Conservation (phyloP, 2,329 filamentous ascomycete genomes). For the Lasiodiplodia sp. region DNA sequence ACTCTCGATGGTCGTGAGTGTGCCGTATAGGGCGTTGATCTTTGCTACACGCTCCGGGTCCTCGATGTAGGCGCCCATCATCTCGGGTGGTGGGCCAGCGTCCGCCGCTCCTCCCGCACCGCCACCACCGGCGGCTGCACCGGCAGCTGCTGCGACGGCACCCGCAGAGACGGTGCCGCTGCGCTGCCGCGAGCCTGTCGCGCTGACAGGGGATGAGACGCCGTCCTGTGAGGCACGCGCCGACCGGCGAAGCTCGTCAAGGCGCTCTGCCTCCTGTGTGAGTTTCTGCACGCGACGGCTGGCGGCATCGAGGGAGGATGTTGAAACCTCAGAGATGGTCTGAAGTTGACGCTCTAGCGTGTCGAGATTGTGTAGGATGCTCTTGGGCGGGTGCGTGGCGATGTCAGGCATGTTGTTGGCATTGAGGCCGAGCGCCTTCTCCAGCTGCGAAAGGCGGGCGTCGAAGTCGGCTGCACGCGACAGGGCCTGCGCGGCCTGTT, state of each 20-base stretch:
- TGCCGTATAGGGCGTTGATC: constrained; percentile 89
- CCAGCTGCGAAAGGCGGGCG: constrained; percentile 76
- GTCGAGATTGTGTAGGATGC: constrained; percentile 83
- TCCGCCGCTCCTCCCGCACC: constrained; percentile 45
- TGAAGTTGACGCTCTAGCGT: constrained; percentile 81
- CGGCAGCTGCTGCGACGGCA: constrained; percentile 44
- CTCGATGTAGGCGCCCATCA: constrained; percentile 44
- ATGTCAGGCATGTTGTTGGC: constrained; percentile 71
- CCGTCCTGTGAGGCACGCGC: constrained; percentile 30
- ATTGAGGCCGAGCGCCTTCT: constrained; percentile 81
- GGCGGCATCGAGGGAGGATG: constrained; percentile 75
- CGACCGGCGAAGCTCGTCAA: constrained; percentile 62
- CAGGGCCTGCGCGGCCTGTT: constrained; percentile 65
- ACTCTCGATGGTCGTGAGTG: constrained; percentile 85
- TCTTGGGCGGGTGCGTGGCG: constrained; percentile 60
- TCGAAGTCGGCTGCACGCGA: constrained; percentile 89
- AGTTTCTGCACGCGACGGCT: constrained; percentile 74
- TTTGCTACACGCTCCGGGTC: constrained; percentile 79
- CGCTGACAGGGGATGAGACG: constrained; percentile 3
- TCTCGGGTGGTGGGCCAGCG: constrained; percentile 36
- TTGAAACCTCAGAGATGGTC: constrained; percentile 75
- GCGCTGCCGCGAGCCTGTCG: constrained; percentile 12
- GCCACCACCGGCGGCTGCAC: constrained; percentile 45
- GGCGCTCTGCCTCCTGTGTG: constrained; percentile 73
- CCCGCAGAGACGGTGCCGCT: constrained; percentile 8